Percentiles rank a stretch among this genome's conserved stretches.
These are phyloP conservation scores for Yamagishiella unicocca DNA, from an alignment of 139 green algal species.

Conservation along the genomic window DNA sequence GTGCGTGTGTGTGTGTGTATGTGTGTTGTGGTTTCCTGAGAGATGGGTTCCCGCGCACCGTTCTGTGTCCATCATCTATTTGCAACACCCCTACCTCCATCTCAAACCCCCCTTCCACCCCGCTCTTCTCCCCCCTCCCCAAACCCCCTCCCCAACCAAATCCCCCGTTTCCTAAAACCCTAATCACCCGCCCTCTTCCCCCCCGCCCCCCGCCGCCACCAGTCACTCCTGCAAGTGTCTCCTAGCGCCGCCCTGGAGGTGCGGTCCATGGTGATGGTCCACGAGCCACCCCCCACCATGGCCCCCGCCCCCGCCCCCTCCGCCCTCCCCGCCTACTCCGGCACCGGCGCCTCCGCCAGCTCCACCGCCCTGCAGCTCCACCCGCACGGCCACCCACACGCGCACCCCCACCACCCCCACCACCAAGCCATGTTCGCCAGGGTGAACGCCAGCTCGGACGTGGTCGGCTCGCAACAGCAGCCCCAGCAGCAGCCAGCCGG, in stretches of 20 bases:
- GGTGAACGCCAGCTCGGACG: background rate
- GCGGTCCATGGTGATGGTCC: background rate
- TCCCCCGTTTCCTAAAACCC: too few species aligned
- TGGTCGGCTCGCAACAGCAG: background rate
- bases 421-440: background rate
- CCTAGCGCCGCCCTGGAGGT: constrained; percentile 14
- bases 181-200: too few species aligned
- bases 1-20: too few species aligned
- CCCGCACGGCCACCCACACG: background rate
- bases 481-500: background rate
- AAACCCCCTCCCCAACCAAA: too few species aligned
- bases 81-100: too few species aligned
- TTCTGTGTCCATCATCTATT: too few species aligned
- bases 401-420: background rate
- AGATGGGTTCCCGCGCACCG: too few species aligned
- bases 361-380: background rate
- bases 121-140: too few species aligned
- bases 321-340: background rate
- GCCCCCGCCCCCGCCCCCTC: background rate
- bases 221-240: background rate
- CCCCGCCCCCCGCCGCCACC: background rate
- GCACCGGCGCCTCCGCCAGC: background rate
- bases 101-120: too few species aligned
- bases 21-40: too few species aligned
- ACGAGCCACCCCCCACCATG: background rate